Conservation (phyloP, 805 yeast genomes). For the Schizosaccharomyces octosporus region DNA sequence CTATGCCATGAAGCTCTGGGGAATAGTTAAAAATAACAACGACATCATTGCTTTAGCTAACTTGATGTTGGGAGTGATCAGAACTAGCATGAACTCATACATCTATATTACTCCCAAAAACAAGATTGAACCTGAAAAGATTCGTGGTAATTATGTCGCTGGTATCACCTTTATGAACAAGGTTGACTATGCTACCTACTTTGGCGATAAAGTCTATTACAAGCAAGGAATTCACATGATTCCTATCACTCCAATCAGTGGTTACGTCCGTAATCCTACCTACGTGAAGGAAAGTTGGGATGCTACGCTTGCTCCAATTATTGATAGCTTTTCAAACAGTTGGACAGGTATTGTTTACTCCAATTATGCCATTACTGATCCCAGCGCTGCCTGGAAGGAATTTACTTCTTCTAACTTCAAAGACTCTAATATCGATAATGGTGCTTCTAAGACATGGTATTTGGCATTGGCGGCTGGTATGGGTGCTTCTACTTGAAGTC, state of each 20-base stretch:
- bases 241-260: conserved; percentile 40
- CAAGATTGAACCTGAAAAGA: conserved; percentile 23
- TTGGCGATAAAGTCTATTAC: conserved; percentile 33
- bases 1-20: conserved; percentile 52
- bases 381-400: conserved; percentile 33
- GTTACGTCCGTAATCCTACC: conserved; percentile 26
- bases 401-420: conserved; percentile 32
- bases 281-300: conserved; percentile 38
- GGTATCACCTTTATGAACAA: conserved; percentile 55
- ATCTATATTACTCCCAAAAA: conserved; percentile 22
- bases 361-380: conserved; percentile 52
- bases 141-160: conserved; percentile 33
- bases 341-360: conserved; percentile 52
- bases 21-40: conserved; percentile 26
- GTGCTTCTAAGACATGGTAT: conserved; percentile 75
- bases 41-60: conserved; percentile 30
- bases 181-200: conserved; percentile 47
- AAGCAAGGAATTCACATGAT: conserved; percentile 64
- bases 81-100: conserved; percentile 30
- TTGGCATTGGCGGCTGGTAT: conserved; percentile 36
- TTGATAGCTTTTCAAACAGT: conserved; percentile 21
- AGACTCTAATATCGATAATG: conserved; percentile 41
- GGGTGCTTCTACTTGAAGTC: conserved; percentile 1
- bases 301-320: conserved; percentile 19
- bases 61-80: conserved; percentile 32